Base-by-base conservation (phyloP, 129 eudicot species). In the Apium graveolens region DNA sequence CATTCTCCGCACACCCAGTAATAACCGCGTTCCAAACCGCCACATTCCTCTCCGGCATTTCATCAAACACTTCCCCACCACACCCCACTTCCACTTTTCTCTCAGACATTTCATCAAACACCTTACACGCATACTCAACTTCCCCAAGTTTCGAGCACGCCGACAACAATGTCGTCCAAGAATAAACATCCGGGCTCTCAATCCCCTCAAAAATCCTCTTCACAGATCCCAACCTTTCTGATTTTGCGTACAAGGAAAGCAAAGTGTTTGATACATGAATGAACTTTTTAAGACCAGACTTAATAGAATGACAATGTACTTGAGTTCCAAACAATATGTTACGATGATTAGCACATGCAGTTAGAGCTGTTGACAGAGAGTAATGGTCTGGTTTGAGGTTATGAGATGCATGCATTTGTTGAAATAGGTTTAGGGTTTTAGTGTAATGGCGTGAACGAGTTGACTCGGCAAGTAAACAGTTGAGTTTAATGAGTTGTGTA, bases 1-100 rank as follows among this genome's bases (percentile, higher is more conserved):
- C 91, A 78, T 84, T 89, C 75, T 91, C 96, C 10, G 81, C 90
- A 55, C 93, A 91, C 5, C 98, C 98, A 0, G 97, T 91, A 57
- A 93, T 91, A 34, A 93, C 83, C 10, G 97, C 97, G 77, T 93
- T 93, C 98, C 98, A 94, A 7, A 84, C 84, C 1, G 87, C 93
- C 32, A 89, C 90, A 81, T 82, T 81, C 82, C 89, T 78, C 1
- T 81, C 78, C 31, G 97, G 91, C 31, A 21, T 9, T 55, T 9
- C 63, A 20, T 21, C 63, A 53, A 21, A 53, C n/a, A 21, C 27
- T 6, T 53, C 16, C 53, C 84, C 1, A 84, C 93, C 48, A 44
- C 48, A 44, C 16, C 48, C 16, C 16, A 44, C 48, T 12, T 11
- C 48, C 46, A 91, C 87, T 75, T 82, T 81, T 84, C 89, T 78